Evolutionary conservation across 2,329 filamentous ascomycete species (phyloP), one percentile per base, ranked within the genome.

Genomic region (Xylariaceae sp.): DNA sequence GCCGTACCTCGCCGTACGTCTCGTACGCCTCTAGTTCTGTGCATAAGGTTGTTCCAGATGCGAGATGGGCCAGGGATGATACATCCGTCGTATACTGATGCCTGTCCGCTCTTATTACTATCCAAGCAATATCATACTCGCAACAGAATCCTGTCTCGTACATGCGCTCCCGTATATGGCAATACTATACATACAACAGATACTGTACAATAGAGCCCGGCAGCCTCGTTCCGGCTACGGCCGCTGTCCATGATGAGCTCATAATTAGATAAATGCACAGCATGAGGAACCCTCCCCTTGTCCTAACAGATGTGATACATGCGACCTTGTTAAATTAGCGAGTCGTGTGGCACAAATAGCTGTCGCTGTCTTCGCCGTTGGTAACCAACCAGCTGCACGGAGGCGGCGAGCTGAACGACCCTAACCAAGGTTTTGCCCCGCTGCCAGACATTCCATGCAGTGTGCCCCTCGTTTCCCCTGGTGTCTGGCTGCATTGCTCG

Each of bases 321-420:
- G 12, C 10, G 35, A 36, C 27, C 48, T 30, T 27, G 42, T 11
- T 32, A 33, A 36, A 45, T 51, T 55, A 45, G 48, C 51, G 43
- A 53, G 45, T 52, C 33, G 39, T 19, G 52, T 49, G 46, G 42
- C 48, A 56, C 51, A 38, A 39, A 33, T 30, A 51, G 38, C 44
- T 44, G 41, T 36, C 22, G 49, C 49, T 44, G 31, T 52, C 42
- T 36, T 44, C 43, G 32, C 47, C 44, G 27, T 44, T 47, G 45
- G 49, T 47, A 49, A 45, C 51, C 54, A 54, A 56, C 54, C 54
- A 54, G 45, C 53, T 48, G 40, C 45, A 44, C 36, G 42, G 31
- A 47, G 39, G 49, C 42, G 45, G 47, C 40, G 39, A 52, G 52
- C 52, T 54, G 52, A 53, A 55, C 38, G 18, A 40, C 15, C 44